These are phyloP conservation scores for Hypholoma sublateritium DNA, from an alignment of 768 basidiomycete genomes.

Conservation along the genomic window DNA sequence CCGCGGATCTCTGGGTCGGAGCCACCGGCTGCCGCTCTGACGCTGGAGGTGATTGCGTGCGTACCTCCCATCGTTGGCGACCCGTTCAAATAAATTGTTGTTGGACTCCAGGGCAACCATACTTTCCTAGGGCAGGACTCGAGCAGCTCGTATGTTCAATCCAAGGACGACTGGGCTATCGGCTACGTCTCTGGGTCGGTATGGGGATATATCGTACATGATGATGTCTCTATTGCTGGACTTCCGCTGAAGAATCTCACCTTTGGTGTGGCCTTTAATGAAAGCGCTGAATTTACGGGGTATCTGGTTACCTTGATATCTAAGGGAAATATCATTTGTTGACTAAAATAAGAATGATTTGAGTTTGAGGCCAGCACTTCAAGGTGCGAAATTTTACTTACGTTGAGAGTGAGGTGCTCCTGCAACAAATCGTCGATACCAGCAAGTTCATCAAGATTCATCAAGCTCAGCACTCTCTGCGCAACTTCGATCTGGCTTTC, in stretches of 20 bases:
- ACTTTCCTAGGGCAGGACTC: constrained; percentile 53
- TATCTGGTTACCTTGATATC: constrained; percentile 22
- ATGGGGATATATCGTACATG: constrained; percentile 53
- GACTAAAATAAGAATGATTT: constrained; percentile 33
- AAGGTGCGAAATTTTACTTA: constrained; percentile 15
- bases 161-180: constrained; percentile 47
- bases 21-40: constrained; percentile 42
- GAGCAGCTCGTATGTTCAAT: constrained; percentile 57
- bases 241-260: constrained; percentile 48
- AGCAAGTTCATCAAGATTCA: constrained; percentile 46
- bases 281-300: constrained; percentile 53
- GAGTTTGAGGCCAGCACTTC: neutral
- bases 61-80: constrained; percentile 2
- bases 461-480: constrained; percentile 41
- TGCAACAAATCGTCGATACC: constrained; percentile 41
- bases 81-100: neutral
- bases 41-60: constrained; percentile 30
- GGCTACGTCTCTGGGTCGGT: constrained; percentile 57
- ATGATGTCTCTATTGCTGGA: constrained; percentile 60
- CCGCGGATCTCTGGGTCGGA: constrained; percentile 61
- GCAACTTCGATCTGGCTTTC: constrained; percentile 60
- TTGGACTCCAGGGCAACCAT: constrained; percentile 31
- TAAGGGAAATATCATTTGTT: constrained; percentile 42
- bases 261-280: constrained; percentile 62
- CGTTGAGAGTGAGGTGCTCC: constrained; percentile 29